Evolutionary conservation across 140 eudicot genomes (phyloP).

Genomic region (Cichorium intybus): DNA sequence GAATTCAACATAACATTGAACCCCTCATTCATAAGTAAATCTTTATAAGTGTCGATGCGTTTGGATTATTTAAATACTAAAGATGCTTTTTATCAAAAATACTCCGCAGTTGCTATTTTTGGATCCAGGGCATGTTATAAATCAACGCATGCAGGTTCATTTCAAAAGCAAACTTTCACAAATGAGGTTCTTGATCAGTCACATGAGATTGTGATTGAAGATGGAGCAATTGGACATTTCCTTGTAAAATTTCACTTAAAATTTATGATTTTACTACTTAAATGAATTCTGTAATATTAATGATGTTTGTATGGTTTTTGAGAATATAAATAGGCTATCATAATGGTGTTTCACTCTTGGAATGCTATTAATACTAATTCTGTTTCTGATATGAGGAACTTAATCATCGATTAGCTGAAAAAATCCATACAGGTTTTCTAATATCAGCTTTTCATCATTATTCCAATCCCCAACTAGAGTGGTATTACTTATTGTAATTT

Average conservation of each 20-base stretch:
- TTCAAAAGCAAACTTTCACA: conserved; percentile 61
- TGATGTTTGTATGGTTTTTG: too few species aligned
- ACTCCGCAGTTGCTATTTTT: conserved; percentile 57
- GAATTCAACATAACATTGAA: conserved; percentile 52
- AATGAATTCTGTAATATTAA: too few species aligned
- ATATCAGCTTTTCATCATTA: too few species aligned
- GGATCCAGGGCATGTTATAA: conserved; percentile 55
- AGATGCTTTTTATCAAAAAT: not conserved
- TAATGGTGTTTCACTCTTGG: too few species aligned
- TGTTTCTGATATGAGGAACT: too few species aligned
- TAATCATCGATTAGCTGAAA: too few species aligned
- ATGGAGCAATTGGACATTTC: conserved; percentile 64
- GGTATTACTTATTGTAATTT: too few species aligned
- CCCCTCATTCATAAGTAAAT: conserved; percentile 59
- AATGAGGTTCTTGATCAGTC: conserved; percentile 69
- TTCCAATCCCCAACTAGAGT: too few species aligned
- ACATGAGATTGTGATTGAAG: conserved; percentile 65
- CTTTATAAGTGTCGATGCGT: not conserved
- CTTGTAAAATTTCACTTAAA: conserved; percentile 44
- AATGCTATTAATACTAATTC: too few species aligned
- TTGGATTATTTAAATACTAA: not conserved
- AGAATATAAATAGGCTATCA: too few species aligned
- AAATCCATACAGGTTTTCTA: too few species aligned
- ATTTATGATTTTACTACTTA: not conserved
- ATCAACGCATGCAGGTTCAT: conserved; percentile 54